Evolutionary conservation across 306 rosid species (phyloP).

Genomic region (Trifolium dubium): DNA sequence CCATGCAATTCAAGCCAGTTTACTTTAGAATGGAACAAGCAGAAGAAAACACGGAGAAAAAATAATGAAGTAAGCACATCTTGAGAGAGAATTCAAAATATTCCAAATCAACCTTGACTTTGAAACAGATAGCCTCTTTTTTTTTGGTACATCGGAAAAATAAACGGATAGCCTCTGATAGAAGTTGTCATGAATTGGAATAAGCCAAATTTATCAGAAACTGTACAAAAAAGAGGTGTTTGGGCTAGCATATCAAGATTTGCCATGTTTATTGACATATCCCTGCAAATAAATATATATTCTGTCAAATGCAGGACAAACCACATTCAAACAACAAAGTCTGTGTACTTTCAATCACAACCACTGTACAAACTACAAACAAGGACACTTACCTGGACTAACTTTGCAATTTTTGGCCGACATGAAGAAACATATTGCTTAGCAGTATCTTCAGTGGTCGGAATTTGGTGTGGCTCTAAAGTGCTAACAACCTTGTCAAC

Average conservation of each 20-base stretch:
- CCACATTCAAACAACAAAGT: slow-evolving; percentile 28
- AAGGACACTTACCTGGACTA: slow-evolving; percentile 71
- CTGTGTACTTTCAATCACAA: slow-evolving; percentile 29
- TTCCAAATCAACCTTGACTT: slow-evolving; percentile 44
- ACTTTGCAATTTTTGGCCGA: slow-evolving; percentile 73
- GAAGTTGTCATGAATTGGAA: slow-evolving; percentile 47
- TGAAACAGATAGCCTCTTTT: slow-evolving; percentile 46
- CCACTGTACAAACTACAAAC: slow-evolving; percentile 41
- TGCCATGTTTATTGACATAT: slow-evolving; percentile 84
- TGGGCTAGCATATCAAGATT: slow-evolving; percentile 61
- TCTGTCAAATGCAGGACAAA: slow-evolving; percentile 48
- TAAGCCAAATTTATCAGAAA: slow-evolving; percentile 51
- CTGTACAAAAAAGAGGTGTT: slow-evolving; percentile 57
- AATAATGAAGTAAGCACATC: slow-evolving; percentile 38
- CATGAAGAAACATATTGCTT: slow-evolving; percentile 69
- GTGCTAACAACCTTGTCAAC: slow-evolving; percentile 85
- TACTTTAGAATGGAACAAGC: slow-evolving; percentile 40
- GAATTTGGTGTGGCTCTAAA: slow-evolving; percentile 75
- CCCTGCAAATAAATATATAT: slow-evolving; percentile 75
- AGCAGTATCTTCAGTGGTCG: slow-evolving; percentile 60
- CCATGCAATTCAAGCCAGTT: slow-evolving; percentile 38
- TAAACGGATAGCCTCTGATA: slow-evolving; percentile 46
- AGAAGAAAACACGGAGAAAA: slow-evolving; percentile 26
- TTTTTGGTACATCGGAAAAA: too few species aligned
- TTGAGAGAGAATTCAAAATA: slow-evolving; percentile 37